These are phyloP conservation scores for Boletus fagicola DNA, from an alignment of 768 basidiomycete species.

Conservation along the genomic window DNA sequence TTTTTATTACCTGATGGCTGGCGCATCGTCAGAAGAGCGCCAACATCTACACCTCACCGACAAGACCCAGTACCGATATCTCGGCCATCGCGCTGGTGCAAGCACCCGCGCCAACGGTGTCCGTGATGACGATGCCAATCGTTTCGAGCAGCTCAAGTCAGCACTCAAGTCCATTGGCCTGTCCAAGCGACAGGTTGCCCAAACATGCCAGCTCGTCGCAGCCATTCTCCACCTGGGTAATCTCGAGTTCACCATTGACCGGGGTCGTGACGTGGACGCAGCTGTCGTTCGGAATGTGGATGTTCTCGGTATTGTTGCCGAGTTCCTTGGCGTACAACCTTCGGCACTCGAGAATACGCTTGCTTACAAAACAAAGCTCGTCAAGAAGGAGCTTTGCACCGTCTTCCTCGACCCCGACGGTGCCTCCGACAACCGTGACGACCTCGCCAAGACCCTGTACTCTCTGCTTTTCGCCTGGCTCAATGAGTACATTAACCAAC, in stretches of 20 bases:
- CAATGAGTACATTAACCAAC: conserved; percentile 94
- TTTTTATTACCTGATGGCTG: conserved; percentile 94
- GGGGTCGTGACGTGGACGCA: conserved; percentile 82
- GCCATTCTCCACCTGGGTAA: conserved; percentile 97
- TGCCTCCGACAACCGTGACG: conserved; percentile 89
- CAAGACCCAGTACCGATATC: conserved; percentile 80
- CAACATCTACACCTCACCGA: conserved; percentile 84
- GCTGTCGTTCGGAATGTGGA: conserved; percentile 89
- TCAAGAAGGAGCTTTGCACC: conserved; percentile 96
- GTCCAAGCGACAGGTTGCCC: conserved; percentile 92
- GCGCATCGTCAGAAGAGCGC: conserved; percentile 84
- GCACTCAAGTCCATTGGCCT: conserved; percentile 92
- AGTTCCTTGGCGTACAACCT: conserved; percentile 84
- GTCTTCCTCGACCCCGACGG: conserved; percentile 95
- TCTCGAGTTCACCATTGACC: conserved; percentile 86
- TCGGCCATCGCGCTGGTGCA: conserved; percentile 63
- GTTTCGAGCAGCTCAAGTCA: conserved; percentile 92
- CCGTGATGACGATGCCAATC: conserved; percentile 76
- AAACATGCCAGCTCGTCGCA: conserved; percentile 91
- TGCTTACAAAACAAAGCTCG: conserved; percentile 88
- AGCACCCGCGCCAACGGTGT: conserved; percentile 44
- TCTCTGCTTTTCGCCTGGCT: conserved; percentile 95
- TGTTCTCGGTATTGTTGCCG: conserved; percentile 76
- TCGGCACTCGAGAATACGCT: conserved; percentile 73
- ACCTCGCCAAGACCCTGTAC: conserved; percentile 90